These are phyloP conservation scores for Cyberlindnera petersonii DNA, from an alignment of 805 yeast genomes.

Conservation along the genomic window DNA sequence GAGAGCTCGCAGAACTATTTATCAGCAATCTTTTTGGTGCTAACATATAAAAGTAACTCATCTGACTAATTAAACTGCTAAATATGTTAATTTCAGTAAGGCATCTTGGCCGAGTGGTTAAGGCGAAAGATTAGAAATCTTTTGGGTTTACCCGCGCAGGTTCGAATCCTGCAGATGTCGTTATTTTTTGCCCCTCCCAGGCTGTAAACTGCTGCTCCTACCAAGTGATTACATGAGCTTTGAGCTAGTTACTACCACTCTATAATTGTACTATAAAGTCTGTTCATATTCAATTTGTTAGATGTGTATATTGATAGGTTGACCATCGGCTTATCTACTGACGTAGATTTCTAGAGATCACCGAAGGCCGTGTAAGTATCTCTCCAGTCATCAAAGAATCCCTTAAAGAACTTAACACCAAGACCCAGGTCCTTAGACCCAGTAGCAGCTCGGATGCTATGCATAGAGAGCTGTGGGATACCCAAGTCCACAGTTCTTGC, in stretches of 20 bases:
- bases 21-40: too few species aligned
- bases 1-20: too few species aligned
- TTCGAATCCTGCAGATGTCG: constrained; percentile 77
- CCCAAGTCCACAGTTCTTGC: constrained; percentile 79
- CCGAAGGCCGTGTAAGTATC: constrained; percentile 48
- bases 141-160: constrained; percentile 61
- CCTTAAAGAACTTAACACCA: constrained; percentile 67
- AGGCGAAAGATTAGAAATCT: constrained; percentile 62
- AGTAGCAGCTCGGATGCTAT: constrained; percentile 75
- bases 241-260: too few species aligned
- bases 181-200: constrained; percentile 7
- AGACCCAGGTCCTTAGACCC: constrained; percentile 77
- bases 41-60: too few species aligned
- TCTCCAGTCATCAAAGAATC: constrained; percentile 68
- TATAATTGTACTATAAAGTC: too few species aligned
- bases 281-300: too few species aligned
- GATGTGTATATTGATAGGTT: too few species aligned
- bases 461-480: constrained; percentile 83
- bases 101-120: constrained; percentile 63
- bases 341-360: constrained; percentile 38
- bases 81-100: constrained; percentile 14
- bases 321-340: too few species aligned
- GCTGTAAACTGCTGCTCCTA: too few species aligned
- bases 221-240: too few species aligned
- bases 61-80: too few species aligned